phyloP scores from a whole-genome alignment of 2,329 filamentous ascomycete species.

The Cladosporium colombiae region DNA sequence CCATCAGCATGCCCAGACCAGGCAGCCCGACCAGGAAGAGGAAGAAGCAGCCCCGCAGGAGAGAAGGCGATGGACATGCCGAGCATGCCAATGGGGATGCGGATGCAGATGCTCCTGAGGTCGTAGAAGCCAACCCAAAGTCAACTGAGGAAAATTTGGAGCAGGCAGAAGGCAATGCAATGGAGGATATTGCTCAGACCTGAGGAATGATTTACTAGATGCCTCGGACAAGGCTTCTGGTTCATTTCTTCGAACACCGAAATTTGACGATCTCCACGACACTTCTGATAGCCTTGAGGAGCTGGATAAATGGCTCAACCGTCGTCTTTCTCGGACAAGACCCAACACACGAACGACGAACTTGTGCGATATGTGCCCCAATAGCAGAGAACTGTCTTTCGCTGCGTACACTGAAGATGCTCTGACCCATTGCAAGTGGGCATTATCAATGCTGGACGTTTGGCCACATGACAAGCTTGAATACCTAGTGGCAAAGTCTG shows the following conservation, averaged over 20 bases:
- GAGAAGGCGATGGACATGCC: constrained; percentile 4
- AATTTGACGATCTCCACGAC: background rate
- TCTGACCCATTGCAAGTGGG: background rate
- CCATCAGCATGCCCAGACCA: constrained; percentile 57
- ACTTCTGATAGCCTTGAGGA: background rate
- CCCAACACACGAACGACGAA: background rate
- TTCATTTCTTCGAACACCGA: background rate
- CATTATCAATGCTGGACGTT: background rate
- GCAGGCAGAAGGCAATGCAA: constrained; percentile 17
- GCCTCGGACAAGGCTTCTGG: background rate
- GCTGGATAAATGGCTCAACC: background rate
- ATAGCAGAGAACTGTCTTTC: background rate
- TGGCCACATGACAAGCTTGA: background rate
- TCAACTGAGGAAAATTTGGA: constrained; percentile 20
- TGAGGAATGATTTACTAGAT: background rate
- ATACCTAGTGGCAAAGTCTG: background rate
- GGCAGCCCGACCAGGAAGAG: constrained; percentile 40
- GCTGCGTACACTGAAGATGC: background rate
- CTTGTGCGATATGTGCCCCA: background rate
- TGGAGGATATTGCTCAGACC: constrained; percentile 18
- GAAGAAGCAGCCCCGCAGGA: constrained; percentile 38
- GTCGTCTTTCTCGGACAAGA: background rate
- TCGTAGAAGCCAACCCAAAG: constrained; percentile 20
- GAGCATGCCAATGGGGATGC: background rate
- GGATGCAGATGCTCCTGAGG: background rate